Evolutionary conservation across 2,329 filamentous ascomycete genomes (phyloP).

Genomic region (Aquanectria penicillioides): DNA sequence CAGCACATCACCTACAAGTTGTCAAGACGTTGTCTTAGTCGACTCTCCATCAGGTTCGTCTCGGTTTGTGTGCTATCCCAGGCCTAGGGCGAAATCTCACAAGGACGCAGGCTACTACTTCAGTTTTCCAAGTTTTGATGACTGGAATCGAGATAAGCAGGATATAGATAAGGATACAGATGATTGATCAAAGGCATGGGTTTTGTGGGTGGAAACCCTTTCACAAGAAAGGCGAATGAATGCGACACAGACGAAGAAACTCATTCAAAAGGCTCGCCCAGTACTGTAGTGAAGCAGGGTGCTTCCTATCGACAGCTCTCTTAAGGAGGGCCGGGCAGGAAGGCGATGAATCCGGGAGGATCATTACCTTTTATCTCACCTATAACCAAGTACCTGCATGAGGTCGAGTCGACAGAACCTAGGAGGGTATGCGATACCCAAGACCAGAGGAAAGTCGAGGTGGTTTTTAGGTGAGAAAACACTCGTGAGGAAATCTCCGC

Average conservation of each 20-base stretch:
- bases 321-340: slow-evolving; percentile 25
- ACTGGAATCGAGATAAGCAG: slow-evolving; percentile 62
- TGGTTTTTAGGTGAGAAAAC: slow-evolving; percentile 25
- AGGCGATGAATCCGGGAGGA: slow-evolving; percentile 27
- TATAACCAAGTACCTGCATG: too few relatives aligned
- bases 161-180: slow-evolving; percentile 38
- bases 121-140: slow-evolving; percentile 79
- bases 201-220: slow-evolving; percentile 19
- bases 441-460: slow-evolving; percentile 19
- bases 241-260: slow-evolving; percentile 17
- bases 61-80: background rate
- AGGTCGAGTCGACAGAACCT: slow-evolving; percentile 16
- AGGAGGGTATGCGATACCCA: background rate
- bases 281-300: slow-evolving; percentile 13
- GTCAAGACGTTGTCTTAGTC: slow-evolving; percentile 37
- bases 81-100: slow-evolving; percentile 48
- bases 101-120: slow-evolving; percentile 64
- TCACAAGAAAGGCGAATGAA: slow-evolving; percentile 26
- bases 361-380: slow-evolving; percentile 19
- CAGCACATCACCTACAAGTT: slow-evolving; percentile 33
- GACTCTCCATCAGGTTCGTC: slow-evolving; percentile 42
- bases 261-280: slow-evolving; percentile 20
- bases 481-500: slow-evolving; percentile 23
- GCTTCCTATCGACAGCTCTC: slow-evolving; percentile 19
- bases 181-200: slow-evolving; percentile 32